These are phyloP conservation scores for Allomyces macrogynus DNA, from an alignment of 192 early-diverging fungal species.

Conservation along the genomic window DNA sequence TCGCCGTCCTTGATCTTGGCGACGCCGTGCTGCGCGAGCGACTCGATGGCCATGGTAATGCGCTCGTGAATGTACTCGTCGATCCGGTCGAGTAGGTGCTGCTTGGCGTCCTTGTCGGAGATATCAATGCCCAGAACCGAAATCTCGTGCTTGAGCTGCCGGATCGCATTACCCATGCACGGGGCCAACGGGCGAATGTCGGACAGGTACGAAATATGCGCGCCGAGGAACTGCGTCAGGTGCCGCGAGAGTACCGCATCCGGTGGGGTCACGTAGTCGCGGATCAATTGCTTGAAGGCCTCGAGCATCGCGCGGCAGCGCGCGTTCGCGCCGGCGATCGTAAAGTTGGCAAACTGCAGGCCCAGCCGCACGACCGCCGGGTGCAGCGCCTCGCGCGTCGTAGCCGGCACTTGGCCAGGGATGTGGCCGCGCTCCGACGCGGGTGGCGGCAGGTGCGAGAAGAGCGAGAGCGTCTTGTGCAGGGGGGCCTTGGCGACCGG, in stretches of 20 bases:
- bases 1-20: slow-evolving; percentile 83
- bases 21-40: slow-evolving; percentile 58
- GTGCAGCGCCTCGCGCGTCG: slow-evolving; percentile 36
- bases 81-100: slow-evolving; percentile 46
- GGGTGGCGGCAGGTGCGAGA: slow-evolving; percentile 51
- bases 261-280: slow-evolving; percentile 74
- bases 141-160: slow-evolving; percentile 74
- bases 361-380: slow-evolving; percentile 71
- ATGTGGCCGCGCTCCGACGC: slow-evolving; percentile 20
- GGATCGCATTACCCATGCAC: slow-evolving; percentile 82
- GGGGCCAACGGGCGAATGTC: slow-evolving; percentile 69
- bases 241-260: slow-evolving; percentile 57
- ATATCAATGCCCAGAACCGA: slow-evolving; percentile 21
- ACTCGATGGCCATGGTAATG: slow-evolving; percentile 58
- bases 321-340: slow-evolving; percentile 78
- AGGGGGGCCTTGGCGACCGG: slow-evolving; percentile 16
- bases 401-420: slow-evolving; percentile 8
- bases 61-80: slow-evolving; percentile 78
- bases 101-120: slow-evolving; percentile 33
- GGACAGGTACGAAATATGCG: slow-evolving; percentile 77
- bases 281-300: slow-evolving; percentile 71
- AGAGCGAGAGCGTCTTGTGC: slow-evolving; percentile 34
- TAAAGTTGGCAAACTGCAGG: slow-evolving; percentile 63
- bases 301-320: slow-evolving; percentile 70
- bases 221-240: slow-evolving; percentile 58